A percentile compares a stretch with the other conserved stretches of the same genome.
Evolutionary conservation across 2,329 filamentous ascomycete species (phyloP).

Genomic region (Colletotrichum sp.): DNA sequence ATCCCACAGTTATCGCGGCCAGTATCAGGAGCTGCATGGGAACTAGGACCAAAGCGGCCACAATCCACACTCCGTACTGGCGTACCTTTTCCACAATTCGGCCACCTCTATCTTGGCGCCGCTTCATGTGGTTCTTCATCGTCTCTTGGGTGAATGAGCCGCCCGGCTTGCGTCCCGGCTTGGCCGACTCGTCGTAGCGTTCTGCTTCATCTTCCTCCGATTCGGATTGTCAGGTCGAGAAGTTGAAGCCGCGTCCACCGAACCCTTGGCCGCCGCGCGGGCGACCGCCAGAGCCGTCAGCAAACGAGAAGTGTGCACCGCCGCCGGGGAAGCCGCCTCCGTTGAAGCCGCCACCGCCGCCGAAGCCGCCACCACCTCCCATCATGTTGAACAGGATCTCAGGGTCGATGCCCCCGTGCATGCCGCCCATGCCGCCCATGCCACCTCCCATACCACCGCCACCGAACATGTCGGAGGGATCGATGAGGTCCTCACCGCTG

Average conservation of each 20-base stretch:
- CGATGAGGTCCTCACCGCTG: constrained; percentile 88
- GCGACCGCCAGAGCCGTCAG: constrained; percentile 38
- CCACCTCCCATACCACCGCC: constrained; percentile 63
- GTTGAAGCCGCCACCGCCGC: constrained; percentile 50
- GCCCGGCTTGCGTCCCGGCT: constrained; percentile 27
- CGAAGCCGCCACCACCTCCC: constrained; percentile 63
- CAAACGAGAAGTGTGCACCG: constrained; percentile 64
- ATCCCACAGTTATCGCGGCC: constrained; percentile 37
- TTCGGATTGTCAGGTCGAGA: constrained; percentile 53
- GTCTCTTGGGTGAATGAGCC: constrained; percentile 30
- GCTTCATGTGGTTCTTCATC: constrained; percentile 31
- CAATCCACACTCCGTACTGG: constrained; percentile 43
- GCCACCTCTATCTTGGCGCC: constrained; percentile 38
- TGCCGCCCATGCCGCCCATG: constrained; percentile 68
- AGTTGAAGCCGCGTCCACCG: constrained; percentile 40
- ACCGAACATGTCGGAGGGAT: constrained; percentile 85
- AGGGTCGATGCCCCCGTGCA: constrained; percentile 72
- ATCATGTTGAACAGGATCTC: constrained; percentile 87
- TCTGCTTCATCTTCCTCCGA: constrained; percentile 34
- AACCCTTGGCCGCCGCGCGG: constrained; percentile 40
- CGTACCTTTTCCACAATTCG: constrained; percentile 46
- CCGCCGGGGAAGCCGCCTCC: constrained; percentile 58
- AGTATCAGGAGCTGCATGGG: constrained; percentile 45
- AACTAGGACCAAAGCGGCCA: constrained; percentile 53
- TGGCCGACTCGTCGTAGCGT: constrained; percentile 33